phyloP scores from a whole-genome alignment of 1,139 yeast species.

The Yamadazyma atmosphaerica region DNA sequence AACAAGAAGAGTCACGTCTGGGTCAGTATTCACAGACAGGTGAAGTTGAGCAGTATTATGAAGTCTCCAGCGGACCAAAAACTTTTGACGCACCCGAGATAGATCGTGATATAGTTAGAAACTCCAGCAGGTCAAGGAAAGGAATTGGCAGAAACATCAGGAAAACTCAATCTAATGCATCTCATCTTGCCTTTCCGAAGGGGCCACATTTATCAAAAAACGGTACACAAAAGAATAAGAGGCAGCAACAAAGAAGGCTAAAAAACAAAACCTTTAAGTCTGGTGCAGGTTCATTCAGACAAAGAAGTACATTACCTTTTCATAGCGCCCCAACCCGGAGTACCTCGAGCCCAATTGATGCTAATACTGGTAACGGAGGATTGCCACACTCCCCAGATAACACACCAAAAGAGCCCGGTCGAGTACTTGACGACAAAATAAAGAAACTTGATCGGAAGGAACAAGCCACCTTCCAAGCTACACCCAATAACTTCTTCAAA shows the following conservation, averaged over 20 bases:
- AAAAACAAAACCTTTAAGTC: neutral
- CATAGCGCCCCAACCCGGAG: neutral
- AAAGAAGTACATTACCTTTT: neutral
- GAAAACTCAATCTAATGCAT: neutral
- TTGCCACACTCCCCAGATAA: too few relatives aligned
- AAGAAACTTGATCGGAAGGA: too few relatives aligned
- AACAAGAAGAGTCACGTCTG: neutral
- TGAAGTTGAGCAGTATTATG: too few relatives aligned
- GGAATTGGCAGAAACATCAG: neutral
- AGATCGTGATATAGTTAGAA: neutral
- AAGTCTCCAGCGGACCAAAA: neutral
- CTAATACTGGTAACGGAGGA: too few relatives aligned
- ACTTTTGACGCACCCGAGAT: neutral
- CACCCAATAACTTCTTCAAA: conserved; percentile 22
- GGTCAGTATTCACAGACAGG: neutral
- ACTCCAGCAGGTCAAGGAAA: neutral
- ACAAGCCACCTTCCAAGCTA: conserved; percentile 4
- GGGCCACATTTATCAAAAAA: too few relatives aligned
- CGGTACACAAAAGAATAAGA: neutral
- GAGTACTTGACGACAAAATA: too few relatives aligned
- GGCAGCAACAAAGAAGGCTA: neutral
- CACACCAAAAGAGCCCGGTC: too few relatives aligned
- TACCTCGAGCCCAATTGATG: neutral
- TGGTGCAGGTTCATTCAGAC: neutral
- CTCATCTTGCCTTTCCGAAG: too few relatives aligned